Evolutionary conservation across 1,284 basidiomycete species (phyloP).

Genomic region (Sanghuangporus baumii): DNA sequence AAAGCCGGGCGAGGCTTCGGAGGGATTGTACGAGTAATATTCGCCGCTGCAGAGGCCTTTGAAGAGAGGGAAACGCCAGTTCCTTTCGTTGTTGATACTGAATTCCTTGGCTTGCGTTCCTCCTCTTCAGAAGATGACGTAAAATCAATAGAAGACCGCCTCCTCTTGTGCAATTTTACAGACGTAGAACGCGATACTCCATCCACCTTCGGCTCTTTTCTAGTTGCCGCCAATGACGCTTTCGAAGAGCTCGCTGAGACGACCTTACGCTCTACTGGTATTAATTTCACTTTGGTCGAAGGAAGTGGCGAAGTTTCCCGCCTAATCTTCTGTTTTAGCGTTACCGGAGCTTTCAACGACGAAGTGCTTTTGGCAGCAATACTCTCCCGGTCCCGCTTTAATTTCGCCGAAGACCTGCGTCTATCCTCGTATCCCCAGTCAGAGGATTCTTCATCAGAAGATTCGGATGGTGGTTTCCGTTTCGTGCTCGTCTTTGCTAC

Average conservation of each 20-base stretch:
- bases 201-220: constrained; percentile 3
- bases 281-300: constrained; percentile 19
- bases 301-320: constrained; percentile 30
- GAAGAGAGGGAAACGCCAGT: constrained; percentile 17
- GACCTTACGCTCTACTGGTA: constrained; percentile 18
- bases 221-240: background rate
- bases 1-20: constrained; percentile 31
- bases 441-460: constrained; percentile 13
- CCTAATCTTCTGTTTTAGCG: constrained; percentile 29
- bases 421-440: constrained; percentile 16
- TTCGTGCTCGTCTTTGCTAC: constrained; percentile 1
- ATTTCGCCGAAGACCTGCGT: background rate
- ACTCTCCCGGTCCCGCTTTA: constrained; percentile 24
- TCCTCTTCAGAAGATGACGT: constrained; percentile 56
- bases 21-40: background rate
- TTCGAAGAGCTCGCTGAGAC: background rate
- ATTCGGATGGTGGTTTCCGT: background rate
- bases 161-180: constrained; percentile 26
- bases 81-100: constrained; percentile 17
- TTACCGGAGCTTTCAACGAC: constrained; percentile 13
- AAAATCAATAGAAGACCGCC: constrained; percentile 46
- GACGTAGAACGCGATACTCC: constrained; percentile 19
- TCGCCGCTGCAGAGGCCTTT: background rate
- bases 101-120: constrained; percentile 12
- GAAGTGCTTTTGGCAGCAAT: constrained; percentile 23